phyloP scores from a whole-genome alignment of 2,329 filamentous ascomycete genomes.

The Stachybotrys echinatus region DNA sequence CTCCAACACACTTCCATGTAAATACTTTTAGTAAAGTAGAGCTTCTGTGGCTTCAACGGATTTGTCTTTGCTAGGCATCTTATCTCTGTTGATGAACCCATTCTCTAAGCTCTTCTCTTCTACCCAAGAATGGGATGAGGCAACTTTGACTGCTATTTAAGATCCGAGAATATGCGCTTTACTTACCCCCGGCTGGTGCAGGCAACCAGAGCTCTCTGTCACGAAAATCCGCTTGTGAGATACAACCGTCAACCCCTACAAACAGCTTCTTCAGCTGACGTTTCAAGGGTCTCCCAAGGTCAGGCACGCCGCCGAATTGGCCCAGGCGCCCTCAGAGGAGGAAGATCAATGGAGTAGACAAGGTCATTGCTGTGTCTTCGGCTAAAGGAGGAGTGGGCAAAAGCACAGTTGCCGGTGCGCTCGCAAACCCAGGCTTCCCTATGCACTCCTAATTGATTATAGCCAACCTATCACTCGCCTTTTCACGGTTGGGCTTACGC shows the following conservation, averaged over 20 bases:
- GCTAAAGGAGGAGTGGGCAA: constrained; percentile 99
- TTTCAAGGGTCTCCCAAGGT: constrained; percentile 73
- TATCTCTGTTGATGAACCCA: too few relatives aligned
- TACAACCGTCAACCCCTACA: background rate
- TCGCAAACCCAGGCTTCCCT: background rate
- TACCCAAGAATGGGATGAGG: too few relatives aligned
- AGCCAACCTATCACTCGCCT: constrained; percentile 80
- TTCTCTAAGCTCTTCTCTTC: too few relatives aligned
- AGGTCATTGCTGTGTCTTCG: constrained; percentile 94
- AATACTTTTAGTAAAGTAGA: too few relatives aligned
- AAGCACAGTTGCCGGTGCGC: constrained; percentile 77
- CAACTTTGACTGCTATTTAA: too few relatives aligned
- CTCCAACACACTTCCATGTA: too few relatives aligned
- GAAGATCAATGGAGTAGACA: constrained; percentile 77
- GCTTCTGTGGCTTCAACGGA: too few relatives aligned
- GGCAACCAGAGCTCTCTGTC: constrained; percentile 30
- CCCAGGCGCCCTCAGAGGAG: constrained; percentile 76
- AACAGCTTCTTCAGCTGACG: background rate
- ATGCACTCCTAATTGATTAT: background rate
- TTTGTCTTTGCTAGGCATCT: too few relatives aligned
- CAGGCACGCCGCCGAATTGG: constrained; percentile 50
- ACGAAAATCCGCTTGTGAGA: constrained; percentile 84
- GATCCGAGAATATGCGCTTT: constrained; percentile 33
- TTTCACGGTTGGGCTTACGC: constrained; percentile 75
- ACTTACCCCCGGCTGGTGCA: constrained; percentile 31